Base-by-base conservation (phyloP, 768 basidiomycete genomes). In the Ramaria sp. region DNA sequence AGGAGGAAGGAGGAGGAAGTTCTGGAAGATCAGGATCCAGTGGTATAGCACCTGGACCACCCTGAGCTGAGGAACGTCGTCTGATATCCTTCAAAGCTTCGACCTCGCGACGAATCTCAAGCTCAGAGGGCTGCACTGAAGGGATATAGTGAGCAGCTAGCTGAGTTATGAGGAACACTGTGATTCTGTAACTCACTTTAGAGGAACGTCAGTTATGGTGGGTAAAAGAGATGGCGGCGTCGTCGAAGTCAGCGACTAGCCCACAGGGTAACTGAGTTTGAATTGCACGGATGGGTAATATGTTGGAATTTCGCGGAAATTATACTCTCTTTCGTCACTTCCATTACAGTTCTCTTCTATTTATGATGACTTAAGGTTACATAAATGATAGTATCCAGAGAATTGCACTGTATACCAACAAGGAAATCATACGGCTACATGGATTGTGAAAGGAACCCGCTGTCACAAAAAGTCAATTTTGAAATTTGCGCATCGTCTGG, bases 11-110 rank as follows among this genome's bases (percentile, higher is more conserved):
- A 0, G 85, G 74, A 1, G 82, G 73, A 59, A 81, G 75, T 62
- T 79, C 82, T 39, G 93, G 93, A 47, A 95, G 79, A 78, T 96
- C 93, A 61, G 92, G 92, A 69, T 96, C 93, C 52, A 94, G 76
- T 56, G 86, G 75, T 63, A 92, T 79, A 22, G 85, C 83, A 37
- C 88, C 89, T 57, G 88, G 91, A 9, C 81, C 80, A 30, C 76
- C 74, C 57, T 79, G 76, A 0, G 83, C 78, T 15, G 82, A 81
- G 1, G 92, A 96, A 61, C 91, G 83, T 52, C 93, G 78, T 56
- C 78, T 78, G 61, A 96, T 81, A 70, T 90, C 88, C 60, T 85
- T 79, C 38, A 92, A 74, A 41, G 85, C 83, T 65, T 92, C 86
- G 39, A 89, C 85, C 72, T 92, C 88, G 60, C 88, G 82, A 65